Evolutionary conservation across 805 yeast genomes (phyloP), one percentile per base, ranked within the genome.

Genomic region (Cyberlindnera nakhonratchasimensis): DNA sequence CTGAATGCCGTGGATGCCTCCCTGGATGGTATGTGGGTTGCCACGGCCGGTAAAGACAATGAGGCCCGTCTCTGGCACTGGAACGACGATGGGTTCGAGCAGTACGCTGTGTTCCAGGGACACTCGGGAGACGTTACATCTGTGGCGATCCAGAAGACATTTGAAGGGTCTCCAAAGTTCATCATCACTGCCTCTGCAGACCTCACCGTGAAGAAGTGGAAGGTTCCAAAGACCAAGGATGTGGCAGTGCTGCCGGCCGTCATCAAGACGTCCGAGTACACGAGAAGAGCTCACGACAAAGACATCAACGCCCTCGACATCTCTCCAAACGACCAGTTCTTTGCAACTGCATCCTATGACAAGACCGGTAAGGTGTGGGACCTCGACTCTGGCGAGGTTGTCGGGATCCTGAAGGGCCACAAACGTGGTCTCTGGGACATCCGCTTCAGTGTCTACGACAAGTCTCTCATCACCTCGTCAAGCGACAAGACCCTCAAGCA

Each of bases 231-330:
- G 35, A 96, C 96, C 29, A 74, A 79, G 53, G 75, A 80, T 54
- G 47, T 39, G 26, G 39, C 39, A 12, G 51, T 55, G 16, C 52
- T 53, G 5, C 54, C 65, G 4, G 52, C 59, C 13, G 42, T 57
- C 4, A 71, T 86, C 6, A 79, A 73, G 53, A 67, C 72, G 2
- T 85, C 96, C 2, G 88, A 81, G 41, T 93, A 83, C 63, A 93
- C 99, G 0, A 79, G 96, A 70, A 79, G 90, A 57, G 98, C 97
- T 2, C 99, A 93, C 62, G 98, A 93, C 42, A 93, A 91, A 62
- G 96, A 93, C 63, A 93, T 93, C 46, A 95, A 93, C 57, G 76
- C 91, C 2, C 67, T 93, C 40, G 96, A 89, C 50, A 71, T 93
- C 4, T 75, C 97, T n/a, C 96, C 96, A 14, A 87, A 89, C 57